Base-by-base conservation (phyloP, 2,329 filamentous ascomycete species). In the Clonostachys chloroleuca region DNA sequence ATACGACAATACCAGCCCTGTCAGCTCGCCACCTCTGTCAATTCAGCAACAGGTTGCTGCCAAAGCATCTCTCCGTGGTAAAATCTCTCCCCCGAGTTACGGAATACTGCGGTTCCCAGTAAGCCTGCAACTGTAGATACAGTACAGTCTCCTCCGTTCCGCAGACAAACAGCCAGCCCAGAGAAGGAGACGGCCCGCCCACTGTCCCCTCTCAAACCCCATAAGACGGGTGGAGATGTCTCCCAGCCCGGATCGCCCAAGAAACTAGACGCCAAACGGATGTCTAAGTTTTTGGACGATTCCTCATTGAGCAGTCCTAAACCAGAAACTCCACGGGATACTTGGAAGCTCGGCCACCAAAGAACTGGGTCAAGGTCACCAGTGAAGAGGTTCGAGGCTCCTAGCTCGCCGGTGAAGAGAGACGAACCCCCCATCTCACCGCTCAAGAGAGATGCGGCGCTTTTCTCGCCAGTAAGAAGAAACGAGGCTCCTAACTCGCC, bases 241-340 rank as follows among this genome's bases (percentile, higher is more conserved):
- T 66, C 73, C 1, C 70, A 74, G 49, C 68, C 77, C 5, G 59
- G 72, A 5, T 81, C 81, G 14, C 81, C 83, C 2, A 73, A 69
- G 49, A 82, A 84, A 55, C 64, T 84, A 17, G 74, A 83, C 54
- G 61, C 75, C 59, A 84, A 79, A 60, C 70, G 80, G 46, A 74
- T 83, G 63, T 84, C 81, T 3, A 72, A 64, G 47, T 84, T 85
- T 53, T 53, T 82, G 13, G 76, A 77, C 48, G 73, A 76, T 40
- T 55, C 66, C 18, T 56, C 50, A n/a, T 43, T 53, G 2, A 47
- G 49, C 24, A 48, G 47, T 20, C 57, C 41, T 42, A 63, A 48
- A 59, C 58, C 44, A 7, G 62, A 64, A n/a, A 36, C 54, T 34
- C 24, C 42, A 2, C 59, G 52, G 43, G 60, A 63, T 39, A 57